Base-by-base conservation (phyloP, 1,139 yeast species). In the Yamadazyma siamensis region DNA sequence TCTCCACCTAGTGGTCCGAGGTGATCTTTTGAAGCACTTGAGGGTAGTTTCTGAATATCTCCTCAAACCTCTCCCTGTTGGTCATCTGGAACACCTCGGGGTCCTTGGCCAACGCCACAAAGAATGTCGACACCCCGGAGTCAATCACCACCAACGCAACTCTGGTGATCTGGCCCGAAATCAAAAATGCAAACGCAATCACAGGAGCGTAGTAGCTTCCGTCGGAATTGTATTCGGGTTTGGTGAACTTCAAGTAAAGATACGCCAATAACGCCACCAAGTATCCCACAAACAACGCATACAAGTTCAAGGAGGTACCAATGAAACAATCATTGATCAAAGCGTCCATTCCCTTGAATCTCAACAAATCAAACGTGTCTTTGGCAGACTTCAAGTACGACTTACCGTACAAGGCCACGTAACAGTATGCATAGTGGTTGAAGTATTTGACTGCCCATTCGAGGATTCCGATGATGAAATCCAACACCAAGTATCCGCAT, bases 401-500 rank as follows among this genome's bases (percentile, higher is more conserved):
- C 48, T 81, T 81, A 34, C 96, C 96, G 54, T 87, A 89, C 25
- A 89, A 70, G 0, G 96, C 95, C 48, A 89, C 71, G 49, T 81
- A 87, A 23, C 94, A 81, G 55, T 84, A 86, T 9, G 96, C 95
- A 51, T 87, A 89, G 51, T 84, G 91, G 61, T 89, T 88, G 63
- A 89, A 88, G 65, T 85, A 89, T 43, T 80, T 71, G 15, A 85
- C 84, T 47, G 83, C 50, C 87, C 95, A 84, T 44, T 86, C 87
- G 29, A 88, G 56, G 31, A 83, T 64, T 8, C 77, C 73, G 28
- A 81, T 64, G 25, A 85, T 47, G 56, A 80, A 72, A 44, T 80
- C 87, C 27, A 80, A 59, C 25, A 75, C 59, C 40, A 77, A 63
- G 38, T 66, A 71, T 2, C 77, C 65, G 44, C 79, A 65, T 11